Base-by-base conservation (phyloP, 2,329 filamentous ascomycete species). In the Colletotrichum incanum region DNA sequence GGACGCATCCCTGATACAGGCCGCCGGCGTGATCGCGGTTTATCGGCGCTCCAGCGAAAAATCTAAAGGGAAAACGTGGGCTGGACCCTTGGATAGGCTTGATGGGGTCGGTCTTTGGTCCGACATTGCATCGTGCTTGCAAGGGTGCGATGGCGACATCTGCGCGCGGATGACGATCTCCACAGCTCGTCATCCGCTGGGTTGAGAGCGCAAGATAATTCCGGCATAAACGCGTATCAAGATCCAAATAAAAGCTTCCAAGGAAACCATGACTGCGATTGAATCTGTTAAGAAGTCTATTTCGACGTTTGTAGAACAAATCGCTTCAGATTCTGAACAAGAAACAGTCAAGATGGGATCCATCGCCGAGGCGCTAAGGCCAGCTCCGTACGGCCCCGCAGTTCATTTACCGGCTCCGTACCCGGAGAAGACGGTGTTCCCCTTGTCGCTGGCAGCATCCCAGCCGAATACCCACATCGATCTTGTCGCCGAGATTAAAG, bases 131-230 rank as follows among this genome's bases (percentile, higher is more conserved):
- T 56, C 68, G 58, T 71, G 68, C 68, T 71, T 71, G 28, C 68
- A 68, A 58, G 68, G 68, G 58, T 71, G 26, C 68, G 56, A 68
- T 71, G 56, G 65, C 68, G 68, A 71, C 68, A 68, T 71, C 65
- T 41, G 9, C 45, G 16, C 50, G 68, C 43, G 43, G 50, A 45
- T 45, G 9, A 8, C 6, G 49, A 45, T 9, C 65, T 63, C 65
- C 68, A 68, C 65, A 34, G 43, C n/a, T 62, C 43, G 56, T 37
- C 64, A 56, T 58, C 45, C 56, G 47, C 49, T 43, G 58, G 58
- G 26, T 58, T 52, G 3, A 67, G 41, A n/a, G 39, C 50, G 68
- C 49, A 58, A 54, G 34, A 43, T 16, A n/a, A 5, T 23, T 12
- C 47, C 12, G 2, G 16, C n/a, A 28, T 9, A 23, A 20, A 67